These are phyloP conservation scores for Noccaea bulbosa DNA, from an alignment of 345 rosid genomes.

Conservation along the genomic window DNA sequence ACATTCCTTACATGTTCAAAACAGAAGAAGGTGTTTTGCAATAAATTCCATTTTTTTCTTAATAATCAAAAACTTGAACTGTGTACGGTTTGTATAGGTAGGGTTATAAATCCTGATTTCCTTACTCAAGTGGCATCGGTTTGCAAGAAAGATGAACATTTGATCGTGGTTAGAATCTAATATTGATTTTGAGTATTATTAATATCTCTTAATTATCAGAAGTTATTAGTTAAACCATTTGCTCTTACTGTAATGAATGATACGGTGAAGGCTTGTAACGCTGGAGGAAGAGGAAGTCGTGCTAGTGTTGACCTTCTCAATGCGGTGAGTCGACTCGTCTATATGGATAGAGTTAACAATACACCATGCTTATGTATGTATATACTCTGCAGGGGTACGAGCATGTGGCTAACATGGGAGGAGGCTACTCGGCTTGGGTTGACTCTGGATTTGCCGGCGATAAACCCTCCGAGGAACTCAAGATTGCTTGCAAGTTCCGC, in stretches of 20 bases:
- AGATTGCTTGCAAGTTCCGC: conserved; percentile 53
- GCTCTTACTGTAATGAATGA: neutral
- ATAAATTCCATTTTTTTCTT: neutral
- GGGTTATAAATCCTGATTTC: conserved; percentile 48
- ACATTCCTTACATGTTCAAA: conserved; percentile 59
- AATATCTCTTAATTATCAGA: no score
- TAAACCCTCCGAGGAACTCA: conserved; percentile 52
- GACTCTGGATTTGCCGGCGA: conserved; percentile 51
- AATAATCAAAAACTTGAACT: no score
- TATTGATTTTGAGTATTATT: no score
- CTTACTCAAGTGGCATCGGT: conserved; percentile 42
- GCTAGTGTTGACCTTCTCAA: conserved; percentile 55
- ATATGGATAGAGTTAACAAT: neutral
- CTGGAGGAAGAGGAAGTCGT: conserved; percentile 45
- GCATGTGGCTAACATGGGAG: conserved; percentile 53
- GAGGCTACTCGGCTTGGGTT: conserved; percentile 61
- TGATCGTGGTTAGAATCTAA: conserved; percentile 50
- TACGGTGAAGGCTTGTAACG: conserved; percentile 43
- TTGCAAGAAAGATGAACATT: conserved; percentile 50
- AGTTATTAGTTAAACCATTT: neutral
- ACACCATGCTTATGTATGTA: neutral
- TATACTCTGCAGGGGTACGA: conserved; percentile 43
- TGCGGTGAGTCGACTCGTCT: conserved; percentile 37
- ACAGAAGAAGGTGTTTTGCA: conserved; percentile 50
- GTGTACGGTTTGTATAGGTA: conserved; percentile 17